Evolutionary conservation across 176 grass and related monocot genomes (phyloP), one percentile per base, ranked within the genome.

Genomic region (Oryza punctata): DNA sequence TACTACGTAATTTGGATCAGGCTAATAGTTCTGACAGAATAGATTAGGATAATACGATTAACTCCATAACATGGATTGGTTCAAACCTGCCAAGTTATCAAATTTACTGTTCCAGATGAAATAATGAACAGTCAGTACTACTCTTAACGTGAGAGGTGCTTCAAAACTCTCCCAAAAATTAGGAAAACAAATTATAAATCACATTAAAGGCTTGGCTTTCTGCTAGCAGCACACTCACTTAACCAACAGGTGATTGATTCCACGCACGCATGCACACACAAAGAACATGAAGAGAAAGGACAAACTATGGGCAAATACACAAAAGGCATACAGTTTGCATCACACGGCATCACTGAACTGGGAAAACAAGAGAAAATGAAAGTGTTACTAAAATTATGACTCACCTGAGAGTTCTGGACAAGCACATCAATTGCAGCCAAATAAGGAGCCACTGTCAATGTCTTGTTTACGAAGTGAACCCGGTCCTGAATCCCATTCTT

Each of bases 351-450:
- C 67, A 85, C 23, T 28, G 65, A 66, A 85, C n/a, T 79, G 41
- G 45, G 26, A 7, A 86, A 60, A 65, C 6, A 79, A 38, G n/a
- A 14, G 8, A 70, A 75, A 82, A 67, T 23, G 29, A 9, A 21
- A 61, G 27, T 8, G 10, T 23, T 29, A 47, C 19, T 41, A 40
- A 69, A 35, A 69, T 49, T 59, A 72, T 71, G 65, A 29, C 66
- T 85, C 84, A 99, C 96, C 87, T 99, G 96, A 57, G 96, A 95
- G 43, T 99, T 99, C 63, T 99, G 96, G 43, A 94, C 93, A 91
- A 99, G 96, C 50, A 99, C 96, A 87, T 99, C 96, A 76, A 92
- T 90, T 73, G 96, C 91, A 72, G 96, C 87, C 77, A 99, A 88
- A 78, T 99, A 99, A 85, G 96, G 93, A 78, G 93, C 84, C 73